These are phyloP conservation scores for Escovopsis sp. DNA, from an alignment of 2,329 filamentous ascomycete species.

Conservation along the genomic window DNA sequence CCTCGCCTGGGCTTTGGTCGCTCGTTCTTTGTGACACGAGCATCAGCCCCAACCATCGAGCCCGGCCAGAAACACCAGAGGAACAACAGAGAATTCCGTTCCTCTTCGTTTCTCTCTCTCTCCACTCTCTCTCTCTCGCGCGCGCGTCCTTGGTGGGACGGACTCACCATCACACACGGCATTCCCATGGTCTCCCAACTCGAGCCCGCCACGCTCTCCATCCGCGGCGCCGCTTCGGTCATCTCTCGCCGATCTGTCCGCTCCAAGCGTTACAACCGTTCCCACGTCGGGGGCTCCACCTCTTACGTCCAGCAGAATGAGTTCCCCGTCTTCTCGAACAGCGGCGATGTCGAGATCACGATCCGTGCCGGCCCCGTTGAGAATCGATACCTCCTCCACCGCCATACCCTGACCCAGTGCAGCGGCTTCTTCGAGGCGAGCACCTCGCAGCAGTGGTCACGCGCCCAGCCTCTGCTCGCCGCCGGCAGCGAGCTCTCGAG, in stretches of 20 bases:
- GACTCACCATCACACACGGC: neutral
- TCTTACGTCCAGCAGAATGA: conserved; percentile 67
- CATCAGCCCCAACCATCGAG: no score
- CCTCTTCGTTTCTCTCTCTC: no score
- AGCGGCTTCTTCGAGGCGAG: conserved; percentile 89
- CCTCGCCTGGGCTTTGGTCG: no score
- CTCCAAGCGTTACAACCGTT: conserved; percentile 61
- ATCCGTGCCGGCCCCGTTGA: conserved; percentile 48
- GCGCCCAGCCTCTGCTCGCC: conserved; percentile 13
- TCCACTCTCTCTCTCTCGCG: no score
- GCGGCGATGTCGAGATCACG: conserved; percentile 83
- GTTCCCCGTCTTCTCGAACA: conserved; percentile 80
- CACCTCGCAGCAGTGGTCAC: conserved; percentile 61
- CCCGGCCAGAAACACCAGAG: no score
- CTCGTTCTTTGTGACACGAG: no score
- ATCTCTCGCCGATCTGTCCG: conserved; percentile 47
- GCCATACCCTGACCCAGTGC: conserved; percentile 73
- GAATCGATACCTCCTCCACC: conserved; percentile 75
- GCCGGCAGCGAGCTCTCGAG: conserved; percentile 33
- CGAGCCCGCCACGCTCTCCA: conserved; percentile 35
- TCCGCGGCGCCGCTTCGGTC: conserved; percentile 41
- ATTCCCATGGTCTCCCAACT: conserved; percentile 47
- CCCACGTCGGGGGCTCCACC: conserved; percentile 56
- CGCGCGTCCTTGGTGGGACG: no score
- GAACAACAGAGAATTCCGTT: no score